A percentile compares a stretch with the other conserved stretches of the same genome.
These are phyloP conservation scores for Paraphaeosphaeria sporulosa DNA, from an alignment of 2,329 filamentous ascomycete species.

Conservation along the genomic window DNA sequence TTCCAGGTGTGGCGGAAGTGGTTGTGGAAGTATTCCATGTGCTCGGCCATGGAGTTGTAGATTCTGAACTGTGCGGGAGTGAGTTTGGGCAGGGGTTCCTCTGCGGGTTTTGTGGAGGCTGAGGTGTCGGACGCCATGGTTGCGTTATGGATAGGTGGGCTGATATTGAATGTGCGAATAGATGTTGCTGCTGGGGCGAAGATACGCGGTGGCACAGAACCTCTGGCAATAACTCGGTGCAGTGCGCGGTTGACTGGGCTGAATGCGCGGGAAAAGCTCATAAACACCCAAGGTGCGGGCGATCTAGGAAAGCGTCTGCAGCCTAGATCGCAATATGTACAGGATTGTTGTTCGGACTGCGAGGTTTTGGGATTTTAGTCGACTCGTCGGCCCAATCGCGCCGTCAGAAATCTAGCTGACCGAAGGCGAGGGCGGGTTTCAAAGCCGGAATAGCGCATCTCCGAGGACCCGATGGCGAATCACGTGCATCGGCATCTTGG, in stretches of 20 bases:
- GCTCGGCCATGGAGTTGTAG: conserved; percentile 77
- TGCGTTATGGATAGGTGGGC: neutral
- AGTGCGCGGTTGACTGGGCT: conserved; percentile 6
- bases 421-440: neutral
- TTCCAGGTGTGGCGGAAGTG: conserved; percentile 66
- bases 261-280: neutral
- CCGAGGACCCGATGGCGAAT: neutral
- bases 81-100: conserved; percentile 65
- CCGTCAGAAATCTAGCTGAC: conserved; percentile 1
- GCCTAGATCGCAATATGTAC: neutral
- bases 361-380: neutral
- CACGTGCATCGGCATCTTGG: neutral
- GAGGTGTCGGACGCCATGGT: conserved; percentile 1
- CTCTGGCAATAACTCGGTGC: neutral
- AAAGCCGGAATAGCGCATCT: neutral
- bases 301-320: neutral
- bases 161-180: neutral
- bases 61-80: conserved; percentile 70
- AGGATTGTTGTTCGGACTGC: neutral
- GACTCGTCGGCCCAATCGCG: neutral
- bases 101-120: conserved; percentile 9
- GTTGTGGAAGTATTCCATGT: conserved; percentile 72
- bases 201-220: neutral
- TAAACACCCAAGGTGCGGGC: neutral
- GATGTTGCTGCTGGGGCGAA: conserved; percentile 2